Evolutionary conservation across 2,329 filamentous ascomycete species (phyloP), one percentile per base, ranked within the genome.

Genomic region (Amauroascus verrucosus): DNA sequence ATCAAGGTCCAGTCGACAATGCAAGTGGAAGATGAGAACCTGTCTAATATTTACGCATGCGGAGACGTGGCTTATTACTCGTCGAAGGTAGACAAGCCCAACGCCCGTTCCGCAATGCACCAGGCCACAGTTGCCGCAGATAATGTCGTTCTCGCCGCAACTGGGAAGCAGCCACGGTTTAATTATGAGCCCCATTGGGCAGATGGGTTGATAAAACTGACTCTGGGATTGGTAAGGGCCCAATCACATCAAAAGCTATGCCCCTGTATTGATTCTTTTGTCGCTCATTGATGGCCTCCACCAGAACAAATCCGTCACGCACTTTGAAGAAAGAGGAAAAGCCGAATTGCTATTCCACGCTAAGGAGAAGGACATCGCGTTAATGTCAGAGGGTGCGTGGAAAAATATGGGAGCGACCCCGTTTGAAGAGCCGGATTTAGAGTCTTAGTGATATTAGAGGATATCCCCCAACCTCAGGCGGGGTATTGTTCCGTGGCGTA

Each of bases 1-100:
- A 75, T 83, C 58, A 68, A 69, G 0, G 77, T 84, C 22, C 73
- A 75, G 47, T 70, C 75, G 0, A 81, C 77, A 0, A 69, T 85
- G 30, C 81, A 84, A 56, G 68, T 85, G 13, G 61, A 65, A 6
- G 75, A 79, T 58, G 65, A 71, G 1, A 54, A 56, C 0, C 68
- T 76, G 7, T 70, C 73, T 1, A 75, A 80, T 56, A 70, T 85
- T 1, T 85, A 81, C 59, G 78, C 77, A 1, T 75, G 80, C n/a
- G 83, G 83, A 16, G 82, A 85, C 57, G 78, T 86, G 3, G 76
- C 80, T 3, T 77, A 78, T 30, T 30, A 30, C 26, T 30, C 26
- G 24, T 75, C 74, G 1, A 71, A 72, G 0, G 69, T 70, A 0
- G 65, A 69, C 33, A 76, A 75, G 5, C 43, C 41, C 41, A 82